Evolutionary conservation across 2,329 filamentous ascomycete genomes (phyloP), one percentile per base, ranked within the genome.

Genomic region (Elsinoe fawcettii): DNA sequence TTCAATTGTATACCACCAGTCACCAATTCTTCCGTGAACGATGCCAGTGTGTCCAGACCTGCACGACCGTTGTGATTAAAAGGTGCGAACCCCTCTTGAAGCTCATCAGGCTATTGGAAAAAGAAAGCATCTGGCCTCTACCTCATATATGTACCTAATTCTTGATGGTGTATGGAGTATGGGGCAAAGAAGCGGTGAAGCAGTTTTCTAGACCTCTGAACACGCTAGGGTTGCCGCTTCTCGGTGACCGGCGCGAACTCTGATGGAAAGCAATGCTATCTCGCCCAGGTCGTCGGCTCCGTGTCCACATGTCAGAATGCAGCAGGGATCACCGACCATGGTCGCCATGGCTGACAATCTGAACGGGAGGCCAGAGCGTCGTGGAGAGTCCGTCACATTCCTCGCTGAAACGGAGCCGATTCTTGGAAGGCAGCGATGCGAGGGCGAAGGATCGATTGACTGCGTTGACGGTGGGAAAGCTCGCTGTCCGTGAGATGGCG

Each of bases 241-340:
- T 53, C 49, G 49, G 49, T 53, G 49, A 36, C 49, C 49, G 49
- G 49, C 49, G 18, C 23, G 23, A 23, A 34, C 14, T 49, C n/a
- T 30, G 9, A 11, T n/a, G 44, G 2, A n/a, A 5, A 49, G 3
- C n/a, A 11, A 32, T 14, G 14, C 34, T 14, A 34, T 22, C 32
- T 53, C 49, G 49, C 34, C 49, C 49, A 37, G 49, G 49, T 53
- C 49, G 16, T 53, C 49, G 49, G 49, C 49, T 53, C 49, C 32
- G 34, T 34, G 20, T 34, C 23, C 46, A 51, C 46, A 51, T 51
- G 46, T 32, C 46, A 32, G 7, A 18, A 34, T 32, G 20, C 25
- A 32, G 27, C 46, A 51, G 30, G 46, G 46, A 51, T 51, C 46
- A 34, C 14, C 46, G 46, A 51, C 46, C 41, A 23, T 22, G 25